phyloP scores from a whole-genome alignment of 225 moss, liverwort and hornwort genomes.

The Physcomitrellopsis africana region DNA sequence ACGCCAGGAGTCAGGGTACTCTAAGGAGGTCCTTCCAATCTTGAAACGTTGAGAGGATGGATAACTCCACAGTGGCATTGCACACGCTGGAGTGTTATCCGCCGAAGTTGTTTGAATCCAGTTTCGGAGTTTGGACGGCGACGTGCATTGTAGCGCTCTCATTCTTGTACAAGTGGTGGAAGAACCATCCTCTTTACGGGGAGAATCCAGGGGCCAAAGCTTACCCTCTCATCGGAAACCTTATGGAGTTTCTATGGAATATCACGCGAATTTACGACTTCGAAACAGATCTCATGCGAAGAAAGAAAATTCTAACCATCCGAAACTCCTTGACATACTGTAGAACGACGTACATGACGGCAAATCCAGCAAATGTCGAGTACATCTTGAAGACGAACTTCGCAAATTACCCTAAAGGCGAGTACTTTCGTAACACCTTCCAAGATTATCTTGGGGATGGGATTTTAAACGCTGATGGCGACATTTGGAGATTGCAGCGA shows the following conservation, averaged over 20 bases:
- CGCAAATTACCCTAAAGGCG: slow-evolving; percentile 46
- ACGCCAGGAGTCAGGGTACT: too few species aligned
- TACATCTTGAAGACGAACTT: slow-evolving; percentile 43
- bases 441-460: slow-evolving; percentile 32
- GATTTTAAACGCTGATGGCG: slow-evolving; percentile 40
- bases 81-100: not conserved
- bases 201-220: slow-evolving; percentile 31
- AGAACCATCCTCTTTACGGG: slow-evolving; percentile 34
- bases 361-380: slow-evolving; percentile 34
- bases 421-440: not conserved
- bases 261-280: not conserved
- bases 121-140: slow-evolving; percentile 16
- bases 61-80: too few species aligned
- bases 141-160: not conserved
- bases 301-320: not conserved
- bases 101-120: not conserved
- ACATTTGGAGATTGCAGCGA: slow-evolving; percentile 39
- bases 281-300: slow-evolving; percentile 7
- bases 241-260: not conserved
- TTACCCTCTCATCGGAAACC: slow-evolving; percentile 31
- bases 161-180: slow-evolving; percentile 25
- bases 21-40: too few species aligned
- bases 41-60: too few species aligned
- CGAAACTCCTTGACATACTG: slow-evolving; percentile 7
- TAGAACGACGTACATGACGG: slow-evolving; percentile 10